Evolutionary conservation across 768 basidiomycete genomes (phyloP).

Genomic region (Amanita fuliginea): DNA sequence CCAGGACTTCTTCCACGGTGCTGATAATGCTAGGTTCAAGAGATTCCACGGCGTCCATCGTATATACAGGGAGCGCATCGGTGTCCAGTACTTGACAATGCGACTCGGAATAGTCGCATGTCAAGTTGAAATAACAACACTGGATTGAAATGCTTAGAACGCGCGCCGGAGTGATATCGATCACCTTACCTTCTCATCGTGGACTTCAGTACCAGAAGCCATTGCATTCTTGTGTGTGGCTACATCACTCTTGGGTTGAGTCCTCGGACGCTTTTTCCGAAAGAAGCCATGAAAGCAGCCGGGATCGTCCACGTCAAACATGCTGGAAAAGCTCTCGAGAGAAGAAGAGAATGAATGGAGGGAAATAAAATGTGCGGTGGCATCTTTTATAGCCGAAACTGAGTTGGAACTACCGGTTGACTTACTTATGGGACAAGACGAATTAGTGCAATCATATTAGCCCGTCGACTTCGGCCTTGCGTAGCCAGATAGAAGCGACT

Average conservation of each 20-base stretch:
- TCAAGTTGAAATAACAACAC: conserved; percentile 25
- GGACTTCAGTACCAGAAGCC: not conserved
- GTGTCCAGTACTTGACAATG: conserved; percentile 17
- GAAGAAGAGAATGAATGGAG: conserved; percentile 5
- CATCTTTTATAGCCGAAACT: conserved; percentile 1
- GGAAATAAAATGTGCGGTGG: conserved; percentile 1
- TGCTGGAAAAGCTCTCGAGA: conserved; percentile 9
- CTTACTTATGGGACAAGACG: conserved; percentile 4
- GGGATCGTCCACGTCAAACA: conserved; percentile 14
- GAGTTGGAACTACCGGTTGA: not conserved
- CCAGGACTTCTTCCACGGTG: conserved; percentile 44
- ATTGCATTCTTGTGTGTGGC: not conserved
- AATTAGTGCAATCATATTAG: not conserved
- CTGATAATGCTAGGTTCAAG: conserved; percentile 27
- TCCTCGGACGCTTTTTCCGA: conserved; percentile 9
- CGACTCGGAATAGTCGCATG: conserved; percentile 36
- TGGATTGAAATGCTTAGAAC: not conserved
- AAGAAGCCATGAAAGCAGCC: conserved; percentile 28
- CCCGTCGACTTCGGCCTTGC: conserved; percentile 4
- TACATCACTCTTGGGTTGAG: not conserved
- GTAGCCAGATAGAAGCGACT: not conserved
- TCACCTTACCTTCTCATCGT: conserved; percentile 6
- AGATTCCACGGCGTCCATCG: conserved; percentile 11
- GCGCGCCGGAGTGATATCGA: not conserved
- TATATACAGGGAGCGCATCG: conserved; percentile 33